Evolutionary conservation across 176 grass and related monocot species (phyloP), one percentile per base, ranked within the genome.

Genomic region (Rhipidocladum racemiflorum): DNA sequence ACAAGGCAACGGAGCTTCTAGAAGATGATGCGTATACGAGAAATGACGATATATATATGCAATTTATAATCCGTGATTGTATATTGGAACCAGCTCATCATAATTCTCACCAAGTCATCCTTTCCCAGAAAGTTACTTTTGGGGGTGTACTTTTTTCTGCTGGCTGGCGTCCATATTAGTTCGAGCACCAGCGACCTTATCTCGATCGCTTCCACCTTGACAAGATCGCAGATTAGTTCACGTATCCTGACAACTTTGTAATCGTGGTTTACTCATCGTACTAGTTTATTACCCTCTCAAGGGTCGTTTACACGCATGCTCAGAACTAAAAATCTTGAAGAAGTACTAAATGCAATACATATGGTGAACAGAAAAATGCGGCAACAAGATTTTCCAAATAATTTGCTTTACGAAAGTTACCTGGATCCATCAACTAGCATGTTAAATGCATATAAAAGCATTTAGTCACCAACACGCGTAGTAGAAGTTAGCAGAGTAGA

Each of bases 111-210:
- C 16, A 1, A 39, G 29, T 4, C 7, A 56, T 11, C 17, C 12
- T 40, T 77, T 85, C 30, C 12, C 27, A 20, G 21, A 30, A 81
- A 45, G 79, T 15, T 55, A 57, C 18, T 57, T 16, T 81, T 45
- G 7, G 1, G n/a, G 62, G n/a, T 44, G 2, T 32, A n/a, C 63
- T 20, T 60, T 84, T 25, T 39, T 59, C 12, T 11, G 20, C 32
- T 16, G 28, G 43, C 50, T 34, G 49, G 11, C 63, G 62, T 57
- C 63, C 49, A 61, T 16, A 24, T 76, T 68, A 57, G 72, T 85
- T 77, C 8, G 20, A 35, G 28, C 39, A 28, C 11, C 50, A 50
- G 74, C 83, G 50, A 70, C 35, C 83, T 68, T 84, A 28, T 30
- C 48, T 20, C 6, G 46, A 49, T 49, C 46, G 17, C 46, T 24